Evolutionary conservation across 2,329 filamentous ascomycete species (phyloP), one percentile per base, ranked within the genome.

Genomic region (Pestalotiopsis sp.): DNA sequence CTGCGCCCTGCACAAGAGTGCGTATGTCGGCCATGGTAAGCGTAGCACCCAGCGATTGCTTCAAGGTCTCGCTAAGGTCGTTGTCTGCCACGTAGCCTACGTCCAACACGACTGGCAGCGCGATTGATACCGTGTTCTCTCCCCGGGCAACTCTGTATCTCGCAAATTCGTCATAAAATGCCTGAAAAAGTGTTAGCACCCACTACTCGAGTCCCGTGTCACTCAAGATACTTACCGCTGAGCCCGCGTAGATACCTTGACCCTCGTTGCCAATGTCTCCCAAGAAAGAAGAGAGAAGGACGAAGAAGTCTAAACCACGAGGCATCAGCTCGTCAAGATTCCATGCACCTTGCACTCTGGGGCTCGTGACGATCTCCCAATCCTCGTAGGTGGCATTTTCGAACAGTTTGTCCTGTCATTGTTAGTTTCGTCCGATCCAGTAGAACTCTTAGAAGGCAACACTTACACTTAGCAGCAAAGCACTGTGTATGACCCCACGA

Each of bases 241-340:
- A 45, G 7, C 65, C 65, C 2, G 57, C 76, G 71, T 78, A 77
- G 45, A 76, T 75, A 49, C 73, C 74, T 69, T 78, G 75, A n/a
- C 75, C 76, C 49, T 75, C 74, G 20, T 75, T 77, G 13, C 75
- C 76, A 36, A 78, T 75, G 65, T 76, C 73, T 1, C 76, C 76
- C 9, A 75, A 73, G 5, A 73, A 69, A 4, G 75, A 76, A 3
- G 75, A 77, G 38, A 77, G 69, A 9, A 71, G 72, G 56, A 78
- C 70, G 65, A 76, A 77, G 72, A 78, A 77, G 69, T 78, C 76
- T 36, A 77, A 73, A 38, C 77, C 71, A 6, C 7, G 31, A n/a
- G 75, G 75, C 41, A 76, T 66, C 60, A 71, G 70, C 23, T 71
- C 68, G 70, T 77, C 74, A 52, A 78, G 72, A 70, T n/a, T 17